Evolutionary conservation across 192 early-diverging fungal genomes (phyloP).

Genomic region (Backusella psychrophila): DNA sequence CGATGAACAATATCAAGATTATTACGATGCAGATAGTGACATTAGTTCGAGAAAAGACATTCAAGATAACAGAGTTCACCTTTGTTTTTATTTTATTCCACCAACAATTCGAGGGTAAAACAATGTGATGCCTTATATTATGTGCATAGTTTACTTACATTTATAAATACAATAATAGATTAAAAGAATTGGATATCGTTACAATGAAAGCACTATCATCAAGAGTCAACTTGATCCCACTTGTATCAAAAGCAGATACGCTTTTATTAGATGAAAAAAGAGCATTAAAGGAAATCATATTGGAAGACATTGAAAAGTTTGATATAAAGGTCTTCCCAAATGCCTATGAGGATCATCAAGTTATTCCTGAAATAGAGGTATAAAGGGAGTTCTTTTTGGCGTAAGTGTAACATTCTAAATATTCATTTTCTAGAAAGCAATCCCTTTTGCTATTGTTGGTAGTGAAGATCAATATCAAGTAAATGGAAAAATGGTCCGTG

Average conservation of each 20-base stretch:
- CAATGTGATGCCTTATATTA: neutral
- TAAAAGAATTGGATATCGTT: constrained; percentile 60
- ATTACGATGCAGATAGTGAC: constrained; percentile 82
- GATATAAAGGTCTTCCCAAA: constrained; percentile 73
- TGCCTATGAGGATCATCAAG: constrained; percentile 63
- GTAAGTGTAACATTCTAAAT: neutral
- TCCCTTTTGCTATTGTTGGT: constrained; percentile 85
- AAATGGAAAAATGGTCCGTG: constrained; percentile 62
- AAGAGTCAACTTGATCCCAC: constrained; percentile 81
- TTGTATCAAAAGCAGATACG: constrained; percentile 82
- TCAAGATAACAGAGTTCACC: constrained; percentile 92
- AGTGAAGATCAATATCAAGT: constrained; percentile 66
- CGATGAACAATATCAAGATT: constrained; percentile 92
- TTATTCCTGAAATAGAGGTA: constrained; percentile 65
- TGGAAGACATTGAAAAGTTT: constrained; percentile 62
- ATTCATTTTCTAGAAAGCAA: constrained; percentile 46
- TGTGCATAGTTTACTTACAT: too few species aligned
- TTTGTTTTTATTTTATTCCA: constrained; percentile 95
- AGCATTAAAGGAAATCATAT: constrained; percentile 65
- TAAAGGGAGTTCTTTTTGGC: neutral
- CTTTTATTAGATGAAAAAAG: constrained; percentile 63
- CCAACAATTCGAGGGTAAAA: constrained; percentile 89
- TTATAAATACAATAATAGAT: constrained; percentile 12
- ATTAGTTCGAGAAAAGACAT: constrained; percentile 68
- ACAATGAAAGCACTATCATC: constrained; percentile 66